phyloP scores from a whole-genome alignment of 1,139 yeast genomes.

The Candida pseudoviswanathii region DNA sequence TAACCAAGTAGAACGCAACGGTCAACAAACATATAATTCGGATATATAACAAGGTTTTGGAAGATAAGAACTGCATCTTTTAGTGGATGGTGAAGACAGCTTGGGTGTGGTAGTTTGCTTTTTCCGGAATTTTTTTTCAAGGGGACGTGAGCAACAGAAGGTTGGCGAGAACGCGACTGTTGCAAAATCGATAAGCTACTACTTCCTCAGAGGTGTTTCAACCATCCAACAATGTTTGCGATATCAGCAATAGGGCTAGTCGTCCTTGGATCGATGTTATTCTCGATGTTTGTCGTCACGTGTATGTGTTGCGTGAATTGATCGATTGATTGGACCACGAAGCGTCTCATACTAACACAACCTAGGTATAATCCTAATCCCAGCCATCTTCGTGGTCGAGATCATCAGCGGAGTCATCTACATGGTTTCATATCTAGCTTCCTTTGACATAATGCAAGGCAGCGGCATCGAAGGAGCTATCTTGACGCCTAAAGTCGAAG shows the following conservation, averaged over 20 bases:
- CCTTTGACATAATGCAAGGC: conserved; percentile 9
- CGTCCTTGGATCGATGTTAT: conserved; percentile 13
- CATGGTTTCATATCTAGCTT: conserved; percentile 11
- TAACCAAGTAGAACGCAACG: conserved; percentile 62
- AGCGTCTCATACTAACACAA: neutral
- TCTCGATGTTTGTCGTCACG: conserved; percentile 16
- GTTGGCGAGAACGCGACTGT: neutral
- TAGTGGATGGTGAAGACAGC: neutral
- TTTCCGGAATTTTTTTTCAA: too few relatives aligned
- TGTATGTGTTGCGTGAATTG: conserved; percentile 16
- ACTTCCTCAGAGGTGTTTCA: too few relatives aligned
- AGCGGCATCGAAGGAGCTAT: conserved; percentile 13
- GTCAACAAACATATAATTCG: conserved; percentile 50
- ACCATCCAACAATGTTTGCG: conserved; percentile 20
- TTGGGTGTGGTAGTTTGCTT: too few relatives aligned
- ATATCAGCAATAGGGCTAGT: conserved; percentile 21
- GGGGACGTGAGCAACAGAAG: neutral
- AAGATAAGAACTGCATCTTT: conserved; percentile 59
- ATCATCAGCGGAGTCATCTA: conserved; percentile 13
- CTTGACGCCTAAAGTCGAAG: neutral
- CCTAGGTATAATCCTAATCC: conserved; percentile 15
- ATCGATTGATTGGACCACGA: too few relatives aligned
- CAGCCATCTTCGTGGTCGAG: conserved; percentile 14
- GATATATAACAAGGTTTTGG: conserved; percentile 49
- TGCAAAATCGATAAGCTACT: neutral